Evolutionary conservation across 129 eudicot genomes (phyloP), one percentile per base, ranked within the genome.

Genomic region (Sambucus nigra): DNA sequence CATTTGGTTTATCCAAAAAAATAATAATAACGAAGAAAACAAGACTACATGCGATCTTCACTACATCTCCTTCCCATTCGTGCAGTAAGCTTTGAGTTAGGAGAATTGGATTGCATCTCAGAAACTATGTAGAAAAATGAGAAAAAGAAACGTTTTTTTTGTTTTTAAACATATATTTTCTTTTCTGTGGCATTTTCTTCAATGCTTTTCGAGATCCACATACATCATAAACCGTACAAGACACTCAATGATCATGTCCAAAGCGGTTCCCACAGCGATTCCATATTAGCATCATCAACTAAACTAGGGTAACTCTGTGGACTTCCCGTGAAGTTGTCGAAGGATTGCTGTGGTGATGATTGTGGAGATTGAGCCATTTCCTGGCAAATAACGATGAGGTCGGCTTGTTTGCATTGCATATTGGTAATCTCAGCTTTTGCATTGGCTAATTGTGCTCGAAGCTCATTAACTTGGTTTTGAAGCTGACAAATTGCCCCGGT

Each of bases 401-500:
- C 69, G 31, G 81, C 63, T 15, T 79, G 64, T 52, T 83, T 87
- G 76, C 81, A 73, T 57, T 79, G 82, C 66, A 76, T 69, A 33
- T 62, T 79, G 26, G 76, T 53, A 15, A 79, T 46, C 41, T 83
- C 76, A 0, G 94, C 94, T 53, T 76, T 69, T 51, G 94, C 78
- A 50, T 79, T 75, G 0, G 94, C 94, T 66, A 83, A 59, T 15
- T 83, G 79, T 3, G 70, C 69, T 60, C 79, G 94, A 33, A 83
- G 94, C 28, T 76, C 76, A 26, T 67, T 76, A 5, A 83, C 74
- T 70, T 83, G 87, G 49, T 76, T 76, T 26, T 83, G 94, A 25
- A 83, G 94, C 28, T 79, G 94, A 39, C 76, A 75, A 35, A 83
- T 76, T 17, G 84, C 80, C 2, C 94, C 94, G 1, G 81, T 81